phyloP scores from a whole-genome alignment of 345 rosid genomes.

The Orychophragmus violaceus region DNA sequence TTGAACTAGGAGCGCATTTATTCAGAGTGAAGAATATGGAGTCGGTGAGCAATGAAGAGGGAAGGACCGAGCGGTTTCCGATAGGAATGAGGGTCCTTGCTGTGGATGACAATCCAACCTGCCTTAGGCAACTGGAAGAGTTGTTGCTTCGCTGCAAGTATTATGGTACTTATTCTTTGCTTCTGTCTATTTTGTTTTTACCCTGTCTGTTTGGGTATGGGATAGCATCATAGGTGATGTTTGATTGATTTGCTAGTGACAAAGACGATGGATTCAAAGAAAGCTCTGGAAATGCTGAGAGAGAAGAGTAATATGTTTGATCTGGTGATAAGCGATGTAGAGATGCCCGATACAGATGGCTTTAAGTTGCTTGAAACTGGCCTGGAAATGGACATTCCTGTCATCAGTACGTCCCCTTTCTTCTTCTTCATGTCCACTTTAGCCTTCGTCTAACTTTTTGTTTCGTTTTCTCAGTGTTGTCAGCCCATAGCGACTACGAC shows the following conservation, averaged over 20 bases:
- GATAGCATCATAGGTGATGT: background rate
- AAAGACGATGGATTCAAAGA: conserved; percentile 55
- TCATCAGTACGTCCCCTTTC: conserved; percentile 48
- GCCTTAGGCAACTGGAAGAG: conserved; percentile 50
- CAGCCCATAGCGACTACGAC: no score
- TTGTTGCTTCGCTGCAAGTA: conserved; percentile 74
- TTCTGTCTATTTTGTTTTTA: background rate
- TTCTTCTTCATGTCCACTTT: background rate
- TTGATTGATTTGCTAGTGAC: conserved; percentile 45
- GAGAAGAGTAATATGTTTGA: no score
- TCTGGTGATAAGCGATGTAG: no score
- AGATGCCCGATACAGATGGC: no score
- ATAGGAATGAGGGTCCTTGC: conserved; percentile 78
- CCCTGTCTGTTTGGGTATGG: background rate
- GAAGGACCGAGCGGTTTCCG: conserved; percentile 46
- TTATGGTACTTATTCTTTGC: conserved; percentile 35
- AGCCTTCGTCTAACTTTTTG: background rate
- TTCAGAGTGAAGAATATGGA: conserved; percentile 1
- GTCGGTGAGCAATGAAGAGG: background rate
- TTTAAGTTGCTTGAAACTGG: conserved; percentile 86
- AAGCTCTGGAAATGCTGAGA: conserved; percentile 54
- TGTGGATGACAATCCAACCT: conserved; percentile 72
- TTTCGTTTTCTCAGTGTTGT: conserved; percentile 53
- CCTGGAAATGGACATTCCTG: conserved; percentile 93
- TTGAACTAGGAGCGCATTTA: background rate